These are phyloP conservation scores for Ailanthus altissimus DNA, from an alignment of 345 rosid species.

Conservation along the genomic window DNA sequence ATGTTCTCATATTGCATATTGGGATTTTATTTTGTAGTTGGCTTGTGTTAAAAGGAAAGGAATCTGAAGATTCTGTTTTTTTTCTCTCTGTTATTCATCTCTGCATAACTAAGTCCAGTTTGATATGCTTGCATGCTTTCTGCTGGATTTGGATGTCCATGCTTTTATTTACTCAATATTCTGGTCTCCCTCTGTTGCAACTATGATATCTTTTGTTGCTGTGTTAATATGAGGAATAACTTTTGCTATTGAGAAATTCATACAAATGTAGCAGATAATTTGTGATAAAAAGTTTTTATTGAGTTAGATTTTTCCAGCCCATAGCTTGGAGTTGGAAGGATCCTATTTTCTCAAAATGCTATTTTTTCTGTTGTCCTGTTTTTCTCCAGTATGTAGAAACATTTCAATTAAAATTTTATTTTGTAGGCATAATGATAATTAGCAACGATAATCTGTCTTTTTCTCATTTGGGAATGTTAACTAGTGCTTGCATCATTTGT, in stretches of 20 bases:
- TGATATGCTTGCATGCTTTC: background rate
- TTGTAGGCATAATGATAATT: background rate
- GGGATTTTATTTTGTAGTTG: background rate
- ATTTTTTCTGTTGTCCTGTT: background rate
- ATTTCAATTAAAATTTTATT: background rate
- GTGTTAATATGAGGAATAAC: background rate
- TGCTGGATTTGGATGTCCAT: background rate
- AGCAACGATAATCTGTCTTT: background rate
- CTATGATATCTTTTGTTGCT: background rate
- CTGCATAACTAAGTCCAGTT: background rate
- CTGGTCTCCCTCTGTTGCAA: background rate
- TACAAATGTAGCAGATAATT: background rate
- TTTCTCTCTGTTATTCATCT: background rate
- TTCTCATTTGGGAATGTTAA: background rate
- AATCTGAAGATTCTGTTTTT: background rate
- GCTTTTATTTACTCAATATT: background rate
- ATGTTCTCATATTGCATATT: background rate
- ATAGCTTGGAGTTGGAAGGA: background rate
- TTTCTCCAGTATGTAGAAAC: background rate
- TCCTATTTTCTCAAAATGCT: background rate
- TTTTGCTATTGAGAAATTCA: background rate
- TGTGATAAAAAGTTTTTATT: background rate
- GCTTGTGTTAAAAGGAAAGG: background rate
- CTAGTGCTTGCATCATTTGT: background rate
- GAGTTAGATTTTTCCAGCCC: background rate